Conservation (phyloP, 2,329 filamentous ascomycete genomes). For the Tolypocladium inflatum region DNA sequence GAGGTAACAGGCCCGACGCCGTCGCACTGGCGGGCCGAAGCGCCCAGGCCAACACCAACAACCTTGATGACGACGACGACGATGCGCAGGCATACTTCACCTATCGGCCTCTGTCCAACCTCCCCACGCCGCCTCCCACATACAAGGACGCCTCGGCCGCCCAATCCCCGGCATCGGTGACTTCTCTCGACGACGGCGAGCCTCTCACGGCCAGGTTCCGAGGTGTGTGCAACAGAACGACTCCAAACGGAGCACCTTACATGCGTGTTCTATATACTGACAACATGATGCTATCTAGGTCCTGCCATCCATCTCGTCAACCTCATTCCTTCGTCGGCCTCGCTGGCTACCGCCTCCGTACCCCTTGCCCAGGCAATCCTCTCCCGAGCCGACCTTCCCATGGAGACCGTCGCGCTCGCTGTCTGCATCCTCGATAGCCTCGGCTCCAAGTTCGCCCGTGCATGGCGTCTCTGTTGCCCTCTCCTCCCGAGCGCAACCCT, state of each 20-base stretch:
- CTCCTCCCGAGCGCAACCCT: conserved; percentile 22
- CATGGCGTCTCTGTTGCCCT: conserved; percentile 52
- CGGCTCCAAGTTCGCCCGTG: conserved; percentile 50
- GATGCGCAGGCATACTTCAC: conserved; percentile 49
- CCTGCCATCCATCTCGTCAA: conserved; percentile 58
- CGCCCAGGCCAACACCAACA: background rate
- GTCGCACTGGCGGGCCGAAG: background rate
- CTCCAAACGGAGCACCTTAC: background rate
- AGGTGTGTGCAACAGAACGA: conserved; percentile 18
- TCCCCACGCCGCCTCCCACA: conserved; percentile 56
- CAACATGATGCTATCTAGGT: conserved; percentile 29
- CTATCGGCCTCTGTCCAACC: conserved; percentile 57
- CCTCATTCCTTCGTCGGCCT: conserved; percentile 54
- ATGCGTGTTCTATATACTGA: background rate
- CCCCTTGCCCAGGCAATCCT: conserved; percentile 52
- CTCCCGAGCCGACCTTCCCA: conserved; percentile 44
- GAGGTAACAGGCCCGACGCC: background rate
- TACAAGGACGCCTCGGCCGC: conserved; percentile 32
- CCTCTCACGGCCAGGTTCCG: conserved; percentile 26
- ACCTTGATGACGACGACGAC: conserved; percentile 16
- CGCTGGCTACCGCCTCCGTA: conserved; percentile 47
- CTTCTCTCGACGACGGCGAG: conserved; percentile 34
- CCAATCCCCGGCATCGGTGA: conserved; percentile 28
- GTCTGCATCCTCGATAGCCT: conserved; percentile 59
- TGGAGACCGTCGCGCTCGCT: conserved; percentile 54